Base-by-base conservation (phyloP, 352 stramenopile genomes). In the Phytopythium vexans region DNA sequence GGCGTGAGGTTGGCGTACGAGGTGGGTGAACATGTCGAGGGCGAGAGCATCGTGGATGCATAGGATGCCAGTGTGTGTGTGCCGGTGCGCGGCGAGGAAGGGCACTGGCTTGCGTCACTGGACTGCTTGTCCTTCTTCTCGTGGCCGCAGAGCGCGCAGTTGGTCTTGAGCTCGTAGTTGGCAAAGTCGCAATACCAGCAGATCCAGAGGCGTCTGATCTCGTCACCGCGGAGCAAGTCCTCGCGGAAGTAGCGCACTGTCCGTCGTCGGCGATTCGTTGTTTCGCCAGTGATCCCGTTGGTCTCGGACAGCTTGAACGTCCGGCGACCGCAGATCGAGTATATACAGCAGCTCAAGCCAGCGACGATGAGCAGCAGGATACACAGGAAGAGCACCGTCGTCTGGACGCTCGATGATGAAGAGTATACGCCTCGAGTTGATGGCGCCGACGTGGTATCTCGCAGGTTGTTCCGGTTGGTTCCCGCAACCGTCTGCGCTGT, bases 101-200 rank as follows among this genome's bases (percentile, higher is more conserved):
- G 66, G 1, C 58, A 50, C 35, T 74, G 74, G 47, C 56, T 57
- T 6, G 61, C 43, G 3, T 55, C 47, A 16, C 54, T 69, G 0
- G 47, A 35, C 21, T 60, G 32, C 42, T 68, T 70, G 37, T 74
- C 60, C 21, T 56, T 42, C 58, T 80, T 81, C 40, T 72, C 49
- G 32, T 72, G 57, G 9, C 72, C 67, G 38, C 74, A 85, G 31
- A 85, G 49, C 15, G 74, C 69, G 40, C 71, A 85, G 34, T 71
- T 58, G 3, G 45, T 70, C 57, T 82, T 82, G 48, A 78, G 63
- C 46, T 80, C 69, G 58, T 82, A 85, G 64, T 85, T 85, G 54
- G 68, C 71, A 45, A 85, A 85, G 47, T 82, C 68, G 49, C 74
- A 85, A 44, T 72, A 64, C 47, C 64, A 68, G 47, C 74, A 85